Evolutionary conservation across 2,329 filamentous ascomycete species (phyloP), one percentile per base, ranked within the genome.

Genomic region (Trichoderma atroviride): DNA sequence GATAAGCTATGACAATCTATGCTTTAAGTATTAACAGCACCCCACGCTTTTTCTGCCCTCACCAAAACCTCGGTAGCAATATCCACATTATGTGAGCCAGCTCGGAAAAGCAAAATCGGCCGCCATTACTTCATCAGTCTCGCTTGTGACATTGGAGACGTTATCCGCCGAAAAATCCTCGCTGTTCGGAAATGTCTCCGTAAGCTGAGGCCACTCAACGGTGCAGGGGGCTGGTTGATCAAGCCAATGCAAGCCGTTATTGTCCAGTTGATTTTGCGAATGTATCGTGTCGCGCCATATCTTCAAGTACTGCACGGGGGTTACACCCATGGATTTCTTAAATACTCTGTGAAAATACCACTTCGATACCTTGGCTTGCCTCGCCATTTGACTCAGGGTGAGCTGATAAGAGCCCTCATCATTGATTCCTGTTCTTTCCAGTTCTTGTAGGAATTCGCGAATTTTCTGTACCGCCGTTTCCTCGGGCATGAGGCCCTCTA

Each of bases 341-440:
- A 60, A 60, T 16, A 60, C 35, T 43, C 57, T 60, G 40, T 60
- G 57, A 24, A 60, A 60, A 37, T 60, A 60, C 57, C 35, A 60
- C 29, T 60, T 60, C 16, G 57, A 60, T 10, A 60, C 57, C 24
- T 60, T 60, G 57, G 57, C 57, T 6, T 60, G 35, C 22, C 37
- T 60, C 35, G 57, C 57, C 57, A 60, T 60, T 24, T 60, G 57
- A 19, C 57, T 60, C 57, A 60, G 27, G 22, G 37, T 60, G 3
- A 60, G 37, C 24, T 60, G 57, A 19, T 24, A 43, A 31, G 57
- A 37, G 4, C 37, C 57, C n/a, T 40, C 24, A 10, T 43, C 29
- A 47, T 37, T 60, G 57, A 43, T 16, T 31, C 37, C 57, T n/a
- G 35, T 37, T 29, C 57, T 60, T 19, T 60, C 57, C 57, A 24